Evolutionary conservation across 139 green algal genomes (phyloP), one percentile per base, ranked within the genome.

Genomic region (Chlorella vulgaris): DNA sequence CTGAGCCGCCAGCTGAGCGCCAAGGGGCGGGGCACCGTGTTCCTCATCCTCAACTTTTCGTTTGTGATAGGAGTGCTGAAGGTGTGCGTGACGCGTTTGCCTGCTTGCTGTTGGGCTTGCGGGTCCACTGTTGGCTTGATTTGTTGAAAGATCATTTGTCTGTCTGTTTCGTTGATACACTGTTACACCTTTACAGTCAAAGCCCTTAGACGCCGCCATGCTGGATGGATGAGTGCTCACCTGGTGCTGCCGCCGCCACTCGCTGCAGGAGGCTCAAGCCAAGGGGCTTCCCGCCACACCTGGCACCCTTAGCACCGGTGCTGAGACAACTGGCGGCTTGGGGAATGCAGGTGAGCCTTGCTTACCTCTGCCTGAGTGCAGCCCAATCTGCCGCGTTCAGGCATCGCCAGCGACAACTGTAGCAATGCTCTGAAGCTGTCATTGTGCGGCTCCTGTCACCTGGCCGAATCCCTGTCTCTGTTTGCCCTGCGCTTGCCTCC

Each of bases 31-130:
- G 90, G 93, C 76, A 97, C 94, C 66, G 91, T 99, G 51, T 99
- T 98, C 88, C 91, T 99, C 39, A 94, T 98, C 67, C 88, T 91
- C 78, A 98, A 98, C 86, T 97, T 97, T 79, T 86, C 87, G 78
- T 89, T 97, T 82, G 88, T 98, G 50, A 83, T 92, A 31, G 58
- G 76, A 29, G 87, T 92, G 7, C 79, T 98, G 55, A 86, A 84
- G 53, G 73, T 43, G 38, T 1, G 71, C 43, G 6, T 21, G 4
- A 7, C n/a, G 26, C 4, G 42, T 24, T 31, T 66, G 31, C 33
- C 35, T 28, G 10, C 5, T 26, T 35, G 35, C 4, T 35, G 5
- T 35, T 2, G 18, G 35, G 13, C 7, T 35, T 47, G 66, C 33
- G 35, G 15, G 28, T 18, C 66, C 29, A 7, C 35, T 3, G 66